phyloP scores from a whole-genome alignment of 192 early-diverging fungal genomes.

The Spizellomyces punctatus region DNA sequence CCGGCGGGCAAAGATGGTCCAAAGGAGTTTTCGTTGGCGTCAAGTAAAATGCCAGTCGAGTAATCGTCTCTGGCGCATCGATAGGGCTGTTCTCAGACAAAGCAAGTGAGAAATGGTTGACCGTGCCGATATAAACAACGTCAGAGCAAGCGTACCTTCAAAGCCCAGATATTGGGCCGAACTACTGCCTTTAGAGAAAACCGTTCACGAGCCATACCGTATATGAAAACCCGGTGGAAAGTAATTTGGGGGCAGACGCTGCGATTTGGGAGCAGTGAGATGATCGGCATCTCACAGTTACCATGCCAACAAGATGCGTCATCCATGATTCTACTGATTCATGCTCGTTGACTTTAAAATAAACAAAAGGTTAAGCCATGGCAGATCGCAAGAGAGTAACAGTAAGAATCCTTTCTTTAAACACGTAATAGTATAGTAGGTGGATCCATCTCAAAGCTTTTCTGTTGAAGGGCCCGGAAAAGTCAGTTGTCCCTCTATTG shows the following conservation, averaged over 20 bases:
- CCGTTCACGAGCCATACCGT: background rate
- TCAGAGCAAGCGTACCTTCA: constrained; percentile 31
- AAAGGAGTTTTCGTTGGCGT: constrained; percentile 98
- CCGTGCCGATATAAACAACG: background rate
- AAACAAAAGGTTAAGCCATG: too few species aligned
- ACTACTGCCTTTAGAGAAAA: constrained; percentile 44
- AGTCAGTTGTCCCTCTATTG: constrained; percentile 42
- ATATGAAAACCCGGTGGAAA: background rate
- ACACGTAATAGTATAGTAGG: too few species aligned
- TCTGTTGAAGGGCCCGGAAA: constrained; percentile 42
- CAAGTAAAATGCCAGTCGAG: constrained; percentile 88
- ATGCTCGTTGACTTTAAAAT: too few species aligned
- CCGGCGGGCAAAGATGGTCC: constrained; percentile 55
- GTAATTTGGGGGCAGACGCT: too few species aligned
- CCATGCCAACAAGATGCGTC: too few species aligned
- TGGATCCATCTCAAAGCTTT: too few species aligned
- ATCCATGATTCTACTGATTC: too few species aligned
- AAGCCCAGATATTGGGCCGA: constrained; percentile 50
- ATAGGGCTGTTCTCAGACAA: constrained; percentile 65
- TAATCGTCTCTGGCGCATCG: constrained; percentile 99
- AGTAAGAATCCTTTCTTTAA: too few species aligned
- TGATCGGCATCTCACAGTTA: too few species aligned
- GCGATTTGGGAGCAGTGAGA: too few species aligned
- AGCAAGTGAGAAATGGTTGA: background rate
- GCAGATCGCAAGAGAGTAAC: too few species aligned